Evolutionary conservation across 2,329 filamentous ascomycete species (phyloP).

Genomic region (Pseudocercospora crystallina): DNA sequence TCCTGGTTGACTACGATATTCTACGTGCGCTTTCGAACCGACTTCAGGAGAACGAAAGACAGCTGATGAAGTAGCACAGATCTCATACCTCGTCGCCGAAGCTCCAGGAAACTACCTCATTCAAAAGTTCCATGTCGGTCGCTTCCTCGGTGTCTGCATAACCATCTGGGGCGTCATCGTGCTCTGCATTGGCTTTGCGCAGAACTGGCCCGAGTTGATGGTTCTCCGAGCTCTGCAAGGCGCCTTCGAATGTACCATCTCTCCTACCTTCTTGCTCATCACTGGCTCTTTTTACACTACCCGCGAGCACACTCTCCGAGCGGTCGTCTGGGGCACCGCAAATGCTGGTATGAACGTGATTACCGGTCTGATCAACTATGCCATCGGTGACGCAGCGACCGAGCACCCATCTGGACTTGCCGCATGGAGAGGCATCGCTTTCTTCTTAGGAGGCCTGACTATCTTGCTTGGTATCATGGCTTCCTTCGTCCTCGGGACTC

Average conservation of each 20-base stretch:
- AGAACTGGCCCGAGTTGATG: conserved; percentile 14
- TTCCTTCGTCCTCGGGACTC: conserved; percentile 16
- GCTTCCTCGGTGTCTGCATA: conserved; percentile 12
- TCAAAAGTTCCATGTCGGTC: conserved; percentile 13
- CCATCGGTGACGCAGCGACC: conserved; percentile 13
- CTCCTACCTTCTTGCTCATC: conserved; percentile 11
- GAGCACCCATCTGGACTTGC: conserved; percentile 6
- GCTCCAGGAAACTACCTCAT: conserved; percentile 16
- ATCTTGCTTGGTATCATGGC: conserved; percentile 14
- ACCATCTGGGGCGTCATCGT: conserved; percentile 15
- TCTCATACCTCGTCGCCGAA: conserved; percentile 14
- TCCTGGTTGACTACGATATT: conserved; percentile 15
- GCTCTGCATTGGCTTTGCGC: conserved; percentile 17
- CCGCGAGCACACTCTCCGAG: conserved; percentile 8
- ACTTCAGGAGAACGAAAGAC: background rate
- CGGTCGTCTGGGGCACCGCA: conserved; percentile 9
- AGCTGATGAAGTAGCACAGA: too few relatives aligned
- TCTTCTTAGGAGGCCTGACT: conserved; percentile 15
- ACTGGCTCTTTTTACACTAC: conserved; percentile 12
- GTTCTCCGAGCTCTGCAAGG: conserved; percentile 15
- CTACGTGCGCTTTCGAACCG: background rate
- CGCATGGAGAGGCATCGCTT: conserved; percentile 16
- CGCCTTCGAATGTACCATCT: conserved; percentile 15
- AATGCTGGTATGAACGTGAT: conserved; percentile 16
- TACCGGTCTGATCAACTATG: conserved; percentile 14